Evolutionary conservation across 225 moss, liverwort and hornwort species (phyloP).

Genomic region (Climacium dendroides): DNA sequence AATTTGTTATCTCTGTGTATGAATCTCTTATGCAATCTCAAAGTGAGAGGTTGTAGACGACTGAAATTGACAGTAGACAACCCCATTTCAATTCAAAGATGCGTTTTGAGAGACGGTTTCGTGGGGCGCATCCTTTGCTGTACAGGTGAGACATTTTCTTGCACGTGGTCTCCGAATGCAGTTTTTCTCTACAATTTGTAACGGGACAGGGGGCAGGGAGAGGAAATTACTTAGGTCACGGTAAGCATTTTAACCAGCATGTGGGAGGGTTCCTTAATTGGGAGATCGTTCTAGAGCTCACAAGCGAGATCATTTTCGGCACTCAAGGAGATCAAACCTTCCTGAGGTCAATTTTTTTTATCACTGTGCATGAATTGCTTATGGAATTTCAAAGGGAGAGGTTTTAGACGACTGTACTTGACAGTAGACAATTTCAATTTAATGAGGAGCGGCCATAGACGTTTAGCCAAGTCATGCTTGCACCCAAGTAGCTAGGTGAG

Average conservation of each 20-base stretch:
- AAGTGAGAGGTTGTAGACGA: background rate
- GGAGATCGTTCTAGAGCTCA: background rate
- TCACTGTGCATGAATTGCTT: background rate
- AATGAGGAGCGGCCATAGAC: background rate
- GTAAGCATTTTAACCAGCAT: background rate
- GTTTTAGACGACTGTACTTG: background rate
- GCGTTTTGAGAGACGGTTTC: conserved; percentile 43
- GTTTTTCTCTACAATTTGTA: background rate
- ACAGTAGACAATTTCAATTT: background rate
- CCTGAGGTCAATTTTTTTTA: background rate
- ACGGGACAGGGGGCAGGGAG: background rate
- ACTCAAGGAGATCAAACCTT: background rate
- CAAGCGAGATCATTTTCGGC: background rate
- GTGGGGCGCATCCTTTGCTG: conserved; percentile 37
- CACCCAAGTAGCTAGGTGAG: background rate
- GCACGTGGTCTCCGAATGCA: background rate
- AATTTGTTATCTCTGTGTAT: background rate
- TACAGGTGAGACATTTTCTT: conserved; percentile 17
- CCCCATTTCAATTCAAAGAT: background rate
- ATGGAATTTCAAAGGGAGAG: background rate
- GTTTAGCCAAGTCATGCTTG: background rate
- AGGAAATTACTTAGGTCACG: background rate
- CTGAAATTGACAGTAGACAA: background rate
- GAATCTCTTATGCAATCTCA: background rate
- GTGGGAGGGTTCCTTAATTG: background rate